Conservation (phyloP, 2,329 filamentous ascomycete species). For the Paraconiothyrium brasiliense region DNA sequence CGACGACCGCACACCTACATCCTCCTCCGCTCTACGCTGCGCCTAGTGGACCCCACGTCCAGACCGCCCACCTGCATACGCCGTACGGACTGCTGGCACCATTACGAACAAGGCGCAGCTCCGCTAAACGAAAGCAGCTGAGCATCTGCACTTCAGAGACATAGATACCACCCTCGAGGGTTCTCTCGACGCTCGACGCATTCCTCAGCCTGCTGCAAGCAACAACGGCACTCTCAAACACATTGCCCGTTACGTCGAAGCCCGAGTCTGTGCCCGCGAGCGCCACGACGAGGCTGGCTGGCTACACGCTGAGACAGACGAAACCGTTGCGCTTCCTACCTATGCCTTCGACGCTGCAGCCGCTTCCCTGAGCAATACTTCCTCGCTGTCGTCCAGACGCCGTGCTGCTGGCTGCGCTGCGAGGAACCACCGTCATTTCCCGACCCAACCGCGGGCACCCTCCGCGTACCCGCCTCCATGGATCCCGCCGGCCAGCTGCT, state of each 20-base stretch:
- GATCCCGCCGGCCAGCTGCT: constrained; percentile 52
- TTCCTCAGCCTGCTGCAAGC: not conserved
- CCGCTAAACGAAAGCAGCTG: not conserved
- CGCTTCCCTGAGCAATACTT: constrained; percentile 6
- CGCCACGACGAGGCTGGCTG: constrained; percentile 19
- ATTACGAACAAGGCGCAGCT: constrained; percentile 8
- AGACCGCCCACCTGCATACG: not conserved
- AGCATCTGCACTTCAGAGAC: not conserved
- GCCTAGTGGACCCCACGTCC: not conserved
- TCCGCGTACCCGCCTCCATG: constrained; percentile 48
- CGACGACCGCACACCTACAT: not conserved
- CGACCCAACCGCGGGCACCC: constrained; percentile 13
- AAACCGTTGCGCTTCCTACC: constrained; percentile 12
- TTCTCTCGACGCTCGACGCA: not conserved
- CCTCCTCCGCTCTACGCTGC: not conserved
- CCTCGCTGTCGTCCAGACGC: constrained; percentile 14
- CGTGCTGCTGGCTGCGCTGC: constrained; percentile 26
- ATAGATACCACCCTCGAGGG: not conserved
- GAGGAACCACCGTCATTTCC: constrained; percentile 5
- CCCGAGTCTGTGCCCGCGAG: constrained; percentile 12
- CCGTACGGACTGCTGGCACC: not conserved
- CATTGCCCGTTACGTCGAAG: constrained; percentile 7
- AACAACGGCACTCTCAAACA: constrained; percentile 17
- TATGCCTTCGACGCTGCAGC: constrained; percentile 24
- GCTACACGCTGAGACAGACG: constrained; percentile 16